Conservation (phyloP, 352 stramenopile species). For the Globisporangium iwayamae region DNA sequence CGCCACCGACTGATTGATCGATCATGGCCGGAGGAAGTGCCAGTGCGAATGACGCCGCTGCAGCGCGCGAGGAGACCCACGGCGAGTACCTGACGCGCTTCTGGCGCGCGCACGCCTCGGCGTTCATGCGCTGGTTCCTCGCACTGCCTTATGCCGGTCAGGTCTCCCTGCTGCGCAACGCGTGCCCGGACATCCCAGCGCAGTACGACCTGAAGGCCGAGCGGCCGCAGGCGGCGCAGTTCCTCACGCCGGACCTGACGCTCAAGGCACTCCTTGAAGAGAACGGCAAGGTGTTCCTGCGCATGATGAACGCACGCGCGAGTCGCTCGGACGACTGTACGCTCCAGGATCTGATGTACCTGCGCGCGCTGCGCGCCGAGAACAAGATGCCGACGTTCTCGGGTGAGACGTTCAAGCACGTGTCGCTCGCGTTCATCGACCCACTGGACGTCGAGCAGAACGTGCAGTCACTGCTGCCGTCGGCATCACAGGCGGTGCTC, state of each 20-base stretch:
- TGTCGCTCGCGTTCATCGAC: slow-evolving; percentile 79
- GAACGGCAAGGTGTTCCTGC: slow-evolving; percentile 75
- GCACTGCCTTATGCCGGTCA: slow-evolving; percentile 71
- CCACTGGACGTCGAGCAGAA: slow-evolving; percentile 66
- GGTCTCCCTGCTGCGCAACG: slow-evolving; percentile 72
- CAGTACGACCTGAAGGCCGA: slow-evolving; percentile 49
- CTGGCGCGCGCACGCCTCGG: slow-evolving; percentile 64
- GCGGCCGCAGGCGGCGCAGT: slow-evolving; percentile 52
- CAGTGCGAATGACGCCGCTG: slow-evolving; percentile 3
- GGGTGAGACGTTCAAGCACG: slow-evolving; percentile 70
- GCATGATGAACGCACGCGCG: slow-evolving; percentile 72
- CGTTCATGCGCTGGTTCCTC: slow-evolving; percentile 86
- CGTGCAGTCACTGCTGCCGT: slow-evolving; percentile 74
- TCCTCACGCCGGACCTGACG: slow-evolving; percentile 69
- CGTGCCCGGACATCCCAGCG: slow-evolving; percentile 69
- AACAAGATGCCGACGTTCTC: slow-evolving; percentile 85
- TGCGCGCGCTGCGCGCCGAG: slow-evolving; percentile 49
- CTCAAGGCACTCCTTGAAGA: slow-evolving; percentile 72
- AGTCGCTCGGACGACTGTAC: slow-evolving; percentile 68
- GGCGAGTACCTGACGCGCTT: slow-evolving; percentile 66
- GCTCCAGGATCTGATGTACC: slow-evolving; percentile 70
- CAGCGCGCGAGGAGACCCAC: slow-evolving; percentile 29
- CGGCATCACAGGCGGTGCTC: slow-evolving; percentile 46
- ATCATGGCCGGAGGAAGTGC: slow-evolving; percentile 29
- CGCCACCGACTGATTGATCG: neutral